Evolutionary conservation across 2,329 filamentous ascomycete genomes (phyloP).

Genomic region (Ophiostoma sp.): DNA sequence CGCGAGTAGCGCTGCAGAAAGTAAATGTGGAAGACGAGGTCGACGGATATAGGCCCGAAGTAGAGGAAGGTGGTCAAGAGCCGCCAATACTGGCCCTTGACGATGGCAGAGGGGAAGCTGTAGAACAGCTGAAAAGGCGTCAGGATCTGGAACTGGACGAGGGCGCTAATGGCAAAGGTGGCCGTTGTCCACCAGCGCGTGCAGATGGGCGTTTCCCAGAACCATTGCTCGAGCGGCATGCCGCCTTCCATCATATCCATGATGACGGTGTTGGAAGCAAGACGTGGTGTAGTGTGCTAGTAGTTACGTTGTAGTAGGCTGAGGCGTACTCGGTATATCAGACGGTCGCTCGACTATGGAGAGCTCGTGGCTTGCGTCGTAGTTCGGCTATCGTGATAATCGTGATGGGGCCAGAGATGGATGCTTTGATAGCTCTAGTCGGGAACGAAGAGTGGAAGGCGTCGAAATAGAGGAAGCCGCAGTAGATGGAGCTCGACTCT

Average conservation of each 20-base stretch:
- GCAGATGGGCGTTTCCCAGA: conserved; percentile 96
- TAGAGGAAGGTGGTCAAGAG: conserved; percentile 95
- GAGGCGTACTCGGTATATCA: too few relatives aligned
- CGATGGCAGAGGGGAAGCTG: conserved; percentile 85
- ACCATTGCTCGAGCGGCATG: conserved; percentile 87
- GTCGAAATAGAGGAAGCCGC: too few relatives aligned
- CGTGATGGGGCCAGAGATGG: too few relatives aligned
- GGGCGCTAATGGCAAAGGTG: conserved; percentile 75
- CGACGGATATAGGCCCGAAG: conserved; percentile 88
- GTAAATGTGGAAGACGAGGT: conserved; percentile 96
- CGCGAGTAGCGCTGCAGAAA: conserved; percentile 96
- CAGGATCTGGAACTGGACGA: conserved; percentile 90
- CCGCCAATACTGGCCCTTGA: conserved; percentile 96
- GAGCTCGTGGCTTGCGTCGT: too few relatives aligned
- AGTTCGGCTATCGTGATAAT: too few relatives aligned
- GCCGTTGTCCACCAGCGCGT: conserved; percentile 96
- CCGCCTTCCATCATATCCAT: conserved; percentile 54
- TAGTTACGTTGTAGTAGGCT: too few relatives aligned
- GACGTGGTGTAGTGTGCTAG: not conserved
- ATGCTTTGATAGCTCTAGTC: too few relatives aligned
- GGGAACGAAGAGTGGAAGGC: too few relatives aligned
- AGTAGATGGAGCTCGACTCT: too few relatives aligned
- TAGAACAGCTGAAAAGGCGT: conserved; percentile 96
- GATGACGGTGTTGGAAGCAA: conserved; percentile 12
- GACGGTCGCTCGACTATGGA: too few relatives aligned